phyloP scores from a whole-genome alignment of 441 rosid genomes.

The Biscutella auriculata region DNA sequence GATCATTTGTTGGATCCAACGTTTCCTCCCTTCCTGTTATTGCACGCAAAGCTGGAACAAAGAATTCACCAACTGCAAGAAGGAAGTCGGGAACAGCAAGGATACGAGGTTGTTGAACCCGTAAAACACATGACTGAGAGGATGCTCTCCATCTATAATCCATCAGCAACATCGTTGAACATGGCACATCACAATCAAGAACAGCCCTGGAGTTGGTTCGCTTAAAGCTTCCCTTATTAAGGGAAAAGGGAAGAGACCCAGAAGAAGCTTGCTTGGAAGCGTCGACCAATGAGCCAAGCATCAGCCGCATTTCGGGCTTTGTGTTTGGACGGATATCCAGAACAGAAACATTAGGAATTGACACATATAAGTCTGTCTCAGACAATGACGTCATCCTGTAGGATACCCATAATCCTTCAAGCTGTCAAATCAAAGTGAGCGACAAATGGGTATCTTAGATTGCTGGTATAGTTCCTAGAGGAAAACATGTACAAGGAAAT shows the following conservation, averaged over 20 bases:
- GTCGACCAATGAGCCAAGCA: conserved; percentile 92
- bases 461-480: neutral
- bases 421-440: conserved; percentile 41
- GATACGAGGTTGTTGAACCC: conserved; percentile 91
- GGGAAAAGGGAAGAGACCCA: conserved; percentile 45
- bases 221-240: conserved; percentile 42
- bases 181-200: conserved; percentile 43
- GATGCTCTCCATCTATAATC: conserved; percentile 89
- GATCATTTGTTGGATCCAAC: conserved; percentile 89
- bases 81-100: conserved; percentile 98
- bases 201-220: conserved; percentile 37
- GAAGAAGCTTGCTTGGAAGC: conserved; percentile 63
- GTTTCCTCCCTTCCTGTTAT: conserved; percentile 93
- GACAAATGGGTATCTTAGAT: conserved; percentile 5
- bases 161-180: conserved; percentile 90
- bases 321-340: conserved; percentile 80
- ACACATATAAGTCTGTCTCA: conserved; percentile 87
- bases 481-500: conserved; percentile 4
- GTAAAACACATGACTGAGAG: conserved; percentile 77
- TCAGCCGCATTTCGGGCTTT: conserved; percentile 95
- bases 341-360: conserved; percentile 80
- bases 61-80: conserved; percentile 87
- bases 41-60: conserved; percentile 83
- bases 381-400: conserved; percentile 83
- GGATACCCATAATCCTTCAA: conserved; percentile 95